phyloP scores from a whole-genome alignment of 306 rosid genomes.

The Vachellia pachyceras region DNA sequence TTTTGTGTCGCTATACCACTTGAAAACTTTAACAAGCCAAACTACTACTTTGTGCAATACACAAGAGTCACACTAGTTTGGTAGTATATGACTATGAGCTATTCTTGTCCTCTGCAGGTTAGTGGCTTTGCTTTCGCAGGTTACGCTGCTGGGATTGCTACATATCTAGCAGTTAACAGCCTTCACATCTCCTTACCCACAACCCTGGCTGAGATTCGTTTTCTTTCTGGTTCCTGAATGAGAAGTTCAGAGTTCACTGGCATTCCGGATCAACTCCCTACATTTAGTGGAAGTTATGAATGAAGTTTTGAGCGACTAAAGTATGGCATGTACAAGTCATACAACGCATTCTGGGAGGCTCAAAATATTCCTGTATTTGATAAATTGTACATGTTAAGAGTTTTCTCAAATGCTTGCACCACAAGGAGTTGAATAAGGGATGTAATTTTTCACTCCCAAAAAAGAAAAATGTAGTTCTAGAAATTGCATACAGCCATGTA shows the following conservation, averaged over 20 bases:
- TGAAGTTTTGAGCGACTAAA: conserved; percentile 17
- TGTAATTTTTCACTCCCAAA: not conserved
- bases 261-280: conserved; percentile 2
- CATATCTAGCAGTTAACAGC: conserved; percentile 71
- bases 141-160: conserved; percentile 88
- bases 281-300: conserved; percentile 7
- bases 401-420: not conserved
- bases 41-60: not conserved
- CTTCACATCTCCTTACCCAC: conserved; percentile 69
- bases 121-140: conserved; percentile 95
- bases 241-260: conserved; percentile 30
- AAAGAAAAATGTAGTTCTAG: not conserved
- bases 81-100: conserved; percentile 12
- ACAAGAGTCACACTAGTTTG: not conserved
- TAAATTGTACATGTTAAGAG: not conserved
- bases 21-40: not conserved
- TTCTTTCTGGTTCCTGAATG: conserved; percentile 63
- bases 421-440: not conserved
- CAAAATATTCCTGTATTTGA: conserved; percentile 13
- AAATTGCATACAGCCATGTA: not conserved
- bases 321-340: conserved; percentile 13
- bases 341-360: conserved; percentile 1
- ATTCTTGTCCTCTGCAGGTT: conserved; percentile 59
- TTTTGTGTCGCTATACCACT: not conserved
- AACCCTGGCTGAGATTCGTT: conserved; percentile 73